These are phyloP conservation scores for Stemphylium lycopersici DNA, from an alignment of 2,329 filamentous ascomycete species.

Conservation along the genomic window DNA sequence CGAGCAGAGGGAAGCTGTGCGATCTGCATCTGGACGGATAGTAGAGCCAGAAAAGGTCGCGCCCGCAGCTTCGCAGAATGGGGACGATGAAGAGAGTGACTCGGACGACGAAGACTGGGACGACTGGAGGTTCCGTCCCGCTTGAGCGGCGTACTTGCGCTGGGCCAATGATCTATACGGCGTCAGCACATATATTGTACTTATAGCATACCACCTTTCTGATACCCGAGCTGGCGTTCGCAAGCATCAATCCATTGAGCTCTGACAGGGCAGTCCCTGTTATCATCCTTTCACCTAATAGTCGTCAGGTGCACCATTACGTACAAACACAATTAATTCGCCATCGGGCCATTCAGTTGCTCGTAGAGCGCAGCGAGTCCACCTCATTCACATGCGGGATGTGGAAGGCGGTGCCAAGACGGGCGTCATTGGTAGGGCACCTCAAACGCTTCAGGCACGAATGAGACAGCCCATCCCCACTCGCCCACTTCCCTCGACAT, in stretches of 20 bases:
- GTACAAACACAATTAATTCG: background rate
- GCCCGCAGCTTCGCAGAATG: slow-evolving; percentile 9
- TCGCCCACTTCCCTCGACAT: slow-evolving; percentile 9
- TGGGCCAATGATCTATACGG: slow-evolving; percentile 16
- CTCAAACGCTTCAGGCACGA: slow-evolving; percentile 22
- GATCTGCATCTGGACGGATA: slow-evolving; percentile 27
- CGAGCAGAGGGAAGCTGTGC: slow-evolving; percentile 54
- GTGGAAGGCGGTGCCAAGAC: slow-evolving; percentile 11
- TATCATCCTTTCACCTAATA: background rate
- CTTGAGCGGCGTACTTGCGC: slow-evolving; percentile 25
- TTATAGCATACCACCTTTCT: slow-evolving; percentile 29
- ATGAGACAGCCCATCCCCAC: slow-evolving; percentile 17
- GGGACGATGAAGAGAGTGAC: slow-evolving; percentile 42
- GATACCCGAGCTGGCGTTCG: slow-evolving; percentile 29
- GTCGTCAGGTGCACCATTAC: background rate
- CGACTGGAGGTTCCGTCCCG: slow-evolving; percentile 46
- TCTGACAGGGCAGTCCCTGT: slow-evolving; percentile 1
- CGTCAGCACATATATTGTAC: slow-evolving; percentile 23
- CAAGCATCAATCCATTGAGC: slow-evolving; percentile 12
- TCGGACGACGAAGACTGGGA: slow-evolving; percentile 49
- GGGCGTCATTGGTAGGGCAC: slow-evolving; percentile 23
- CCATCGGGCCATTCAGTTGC: background rate
- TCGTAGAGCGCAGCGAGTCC: background rate
- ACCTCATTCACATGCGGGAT: background rate
- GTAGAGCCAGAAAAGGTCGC: slow-evolving; percentile 13